phyloP scores from a whole-genome alignment of 179 eudicot genomes.

The Spinacia oleracea region DNA sequence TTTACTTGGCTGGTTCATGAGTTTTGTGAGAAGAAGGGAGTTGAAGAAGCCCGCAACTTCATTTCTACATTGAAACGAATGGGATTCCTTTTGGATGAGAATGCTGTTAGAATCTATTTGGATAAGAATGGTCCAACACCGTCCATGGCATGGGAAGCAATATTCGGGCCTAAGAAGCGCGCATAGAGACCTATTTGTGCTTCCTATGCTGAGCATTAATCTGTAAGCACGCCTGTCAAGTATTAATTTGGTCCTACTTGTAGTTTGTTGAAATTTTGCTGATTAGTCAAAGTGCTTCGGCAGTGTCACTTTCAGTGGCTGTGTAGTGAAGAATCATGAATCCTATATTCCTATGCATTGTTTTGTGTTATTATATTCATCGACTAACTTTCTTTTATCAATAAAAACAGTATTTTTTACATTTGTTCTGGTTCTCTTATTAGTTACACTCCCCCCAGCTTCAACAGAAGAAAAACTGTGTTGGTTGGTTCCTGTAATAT shows the following conservation, averaged over 20 bases:
- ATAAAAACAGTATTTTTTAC: not conserved
- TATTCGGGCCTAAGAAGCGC: conserved; percentile 59
- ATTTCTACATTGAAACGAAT: conserved; percentile 51
- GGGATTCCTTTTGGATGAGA: conserved; percentile 69
- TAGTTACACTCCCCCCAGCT: not conserved
- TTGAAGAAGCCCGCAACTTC: conserved; percentile 61
- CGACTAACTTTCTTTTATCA: conserved; percentile 1
- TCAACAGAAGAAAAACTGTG: not conserved
- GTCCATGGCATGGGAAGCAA: conserved; percentile 79
- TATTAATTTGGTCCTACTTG: not conserved
- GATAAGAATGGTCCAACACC: conserved; percentile 72
- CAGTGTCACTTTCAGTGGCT: not conserved
- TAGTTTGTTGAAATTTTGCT: conserved; percentile 1
- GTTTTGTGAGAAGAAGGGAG: conserved; percentile 70
- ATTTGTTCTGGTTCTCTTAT: not conserved
- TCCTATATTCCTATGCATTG: not conserved
- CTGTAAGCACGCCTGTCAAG: conserved; percentile 31
- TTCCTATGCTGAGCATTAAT: conserved; percentile 17
- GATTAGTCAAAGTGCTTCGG: not conserved
- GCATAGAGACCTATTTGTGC: conserved; percentile 24
- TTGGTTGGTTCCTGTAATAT: no score
- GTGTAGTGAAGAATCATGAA: not conserved
- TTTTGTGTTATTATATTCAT: not conserved
- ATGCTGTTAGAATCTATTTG: conserved; percentile 59
- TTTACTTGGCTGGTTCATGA: conserved; percentile 71